Evolutionary conservation across 129 eudicot genomes (phyloP), one percentile per base, ranked within the genome.

Genomic region (Pseudognaphalium luteoalbum): DNA sequence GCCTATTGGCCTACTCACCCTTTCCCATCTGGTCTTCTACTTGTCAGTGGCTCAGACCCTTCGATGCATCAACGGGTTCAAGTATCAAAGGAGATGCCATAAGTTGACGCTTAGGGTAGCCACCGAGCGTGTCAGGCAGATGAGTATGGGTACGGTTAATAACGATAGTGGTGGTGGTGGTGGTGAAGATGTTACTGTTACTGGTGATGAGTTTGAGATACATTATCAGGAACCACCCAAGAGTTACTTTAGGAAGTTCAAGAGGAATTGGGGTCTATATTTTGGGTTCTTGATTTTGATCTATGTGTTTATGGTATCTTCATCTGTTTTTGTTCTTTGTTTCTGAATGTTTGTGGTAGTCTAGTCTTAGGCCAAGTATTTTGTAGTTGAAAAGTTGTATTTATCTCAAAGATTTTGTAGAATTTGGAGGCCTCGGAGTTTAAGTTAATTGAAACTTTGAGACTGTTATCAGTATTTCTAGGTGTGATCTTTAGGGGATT

Each of bases 211-310:
- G 54, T 75, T 85, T 35, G 96, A 91, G 84, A 80, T 91, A 8
- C 88, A 84, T 76, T 91, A 91, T 78, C 97, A 91, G 71, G 97
- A 91, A 66, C 97, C 95, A 47, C 96, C 95, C 20, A 87, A 91
- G 84, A 91, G 89, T 82, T 91, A 91, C 74, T 91, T 91, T 80
- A 80, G 74, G n/a, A 83, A 83, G 80, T 83, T 83, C 34, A 83
- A 83, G 83, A 78, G 83, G 77, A 83, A 78, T 50, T 83, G 86
- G 83, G 83, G 77, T 28, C 20, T 78, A 65, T 68, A 78, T 78
- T 78, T 83, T 78, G 86, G 77, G 57, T 83, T 83, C 22, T 69
- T 83, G 78, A 78, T 83, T 50, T 78, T 78, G 37, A 74, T 78
- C 32, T 78, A 68, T 78, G 80, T 61, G 30, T 83, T 68, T 61